phyloP scores from a whole-genome alignment of 1,284 basidiomycete genomes.

The Ustilago loliicola region DNA sequence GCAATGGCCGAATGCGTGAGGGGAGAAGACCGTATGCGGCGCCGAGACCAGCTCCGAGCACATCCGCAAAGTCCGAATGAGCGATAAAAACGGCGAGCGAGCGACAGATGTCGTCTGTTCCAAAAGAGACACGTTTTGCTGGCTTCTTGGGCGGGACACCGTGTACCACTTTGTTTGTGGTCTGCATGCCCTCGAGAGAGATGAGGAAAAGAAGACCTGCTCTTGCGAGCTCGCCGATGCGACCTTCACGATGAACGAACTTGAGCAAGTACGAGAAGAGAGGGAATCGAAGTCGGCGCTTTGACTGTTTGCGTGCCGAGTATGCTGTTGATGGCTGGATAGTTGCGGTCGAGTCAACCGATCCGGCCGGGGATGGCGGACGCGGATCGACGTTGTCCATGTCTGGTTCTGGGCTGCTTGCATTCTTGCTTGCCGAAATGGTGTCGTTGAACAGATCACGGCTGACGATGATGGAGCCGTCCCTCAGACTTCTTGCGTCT shows the following conservation, averaged over 20 bases:
- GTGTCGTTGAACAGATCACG: constrained; percentile 23
- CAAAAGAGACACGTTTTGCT: constrained; percentile 31
- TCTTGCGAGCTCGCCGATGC: constrained; percentile 92
- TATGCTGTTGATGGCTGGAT: constrained; percentile 38
- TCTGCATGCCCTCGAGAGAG: constrained; percentile 76
- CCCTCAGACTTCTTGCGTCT: constrained; percentile 27
- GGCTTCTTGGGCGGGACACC: constrained; percentile 7
- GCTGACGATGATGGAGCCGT: constrained; percentile 50
- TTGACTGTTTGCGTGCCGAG: constrained; percentile 16
- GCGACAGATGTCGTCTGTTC: constrained; percentile 70
- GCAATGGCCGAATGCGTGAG: constrained; percentile 31
- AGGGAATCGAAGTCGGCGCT: constrained; percentile 54
- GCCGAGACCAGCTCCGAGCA: constrained; percentile 91
- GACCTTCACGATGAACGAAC: constrained; percentile 93
- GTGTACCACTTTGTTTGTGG: constrained; percentile 4
- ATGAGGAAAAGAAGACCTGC: constrained; percentile 91
- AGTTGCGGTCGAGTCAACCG: constrained; percentile 50
- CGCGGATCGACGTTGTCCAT: not conserved
- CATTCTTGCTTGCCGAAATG: not conserved
- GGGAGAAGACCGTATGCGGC: constrained; percentile 94
- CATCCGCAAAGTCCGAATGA: constrained; percentile 95
- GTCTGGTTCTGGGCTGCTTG: not conserved
- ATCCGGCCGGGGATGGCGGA: constrained; percentile 39
- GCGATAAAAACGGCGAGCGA: constrained; percentile 90
- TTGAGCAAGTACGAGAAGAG: constrained; percentile 92